Conservation (phyloP, 2,329 filamentous ascomycete genomes). For the Cryphonectria naterciae region DNA sequence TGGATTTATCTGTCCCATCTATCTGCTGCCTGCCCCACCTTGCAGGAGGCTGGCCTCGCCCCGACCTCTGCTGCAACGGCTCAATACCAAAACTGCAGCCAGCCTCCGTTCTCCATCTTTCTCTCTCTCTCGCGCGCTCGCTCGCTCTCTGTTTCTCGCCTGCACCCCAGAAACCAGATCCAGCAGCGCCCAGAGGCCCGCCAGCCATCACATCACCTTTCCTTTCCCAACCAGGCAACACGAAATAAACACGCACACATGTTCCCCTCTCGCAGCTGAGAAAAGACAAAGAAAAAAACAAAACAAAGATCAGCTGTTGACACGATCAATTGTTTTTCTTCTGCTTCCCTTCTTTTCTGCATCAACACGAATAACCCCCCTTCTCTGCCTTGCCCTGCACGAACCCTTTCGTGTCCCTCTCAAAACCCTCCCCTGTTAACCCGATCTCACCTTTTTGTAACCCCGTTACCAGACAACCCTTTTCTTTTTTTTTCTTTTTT, state of each 20-base stretch:
- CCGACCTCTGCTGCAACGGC: neutral
- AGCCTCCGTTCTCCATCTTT: neutral
- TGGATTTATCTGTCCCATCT: neutral
- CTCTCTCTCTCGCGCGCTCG: neutral
- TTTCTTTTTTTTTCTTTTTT: neutral
- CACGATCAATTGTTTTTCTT: neutral
- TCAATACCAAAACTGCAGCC: neutral
- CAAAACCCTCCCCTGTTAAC: neutral
- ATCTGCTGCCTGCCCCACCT: neutral
- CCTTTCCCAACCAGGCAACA: constrained; percentile 12
- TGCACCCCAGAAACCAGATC: constrained; percentile 14
- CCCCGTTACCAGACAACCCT: neutral
- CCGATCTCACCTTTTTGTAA: constrained; percentile 20
- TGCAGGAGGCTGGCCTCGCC: neutral
- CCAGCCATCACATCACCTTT: constrained; percentile 23
- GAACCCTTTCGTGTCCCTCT: constrained; percentile 13
- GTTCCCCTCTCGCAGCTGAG: neutral
- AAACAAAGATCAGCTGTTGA: neutral
- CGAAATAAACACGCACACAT: neutral
- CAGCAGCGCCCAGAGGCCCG: constrained; percentile 4
- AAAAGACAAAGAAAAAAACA: neutral
- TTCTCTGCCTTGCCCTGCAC: constrained; percentile 12
- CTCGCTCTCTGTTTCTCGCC: neutral
- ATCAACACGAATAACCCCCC: constrained; percentile 2
- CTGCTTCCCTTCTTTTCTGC: neutral